A percentile compares a stretch with the other conserved stretches of the same genome.
phyloP scores from a whole-genome alignment of 495 filamentous ascomycete species.

The Neurospora sp. region DNA sequence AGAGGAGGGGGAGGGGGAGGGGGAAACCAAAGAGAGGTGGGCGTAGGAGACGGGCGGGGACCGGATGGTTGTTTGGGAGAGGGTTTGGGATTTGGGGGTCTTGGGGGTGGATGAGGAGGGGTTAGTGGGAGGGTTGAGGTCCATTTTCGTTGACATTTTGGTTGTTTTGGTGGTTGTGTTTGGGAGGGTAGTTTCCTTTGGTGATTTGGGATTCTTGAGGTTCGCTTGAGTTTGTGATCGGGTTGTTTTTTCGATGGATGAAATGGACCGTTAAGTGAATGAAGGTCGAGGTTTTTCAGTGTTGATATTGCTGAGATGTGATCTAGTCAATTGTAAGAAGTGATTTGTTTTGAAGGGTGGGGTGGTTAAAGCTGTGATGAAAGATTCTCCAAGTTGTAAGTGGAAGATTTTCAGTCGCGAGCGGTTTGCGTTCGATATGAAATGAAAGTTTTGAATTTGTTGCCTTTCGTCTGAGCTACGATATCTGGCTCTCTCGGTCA shows the following conservation, averaged over 20 bases:
- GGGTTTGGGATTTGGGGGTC: constrained; percentile 2
- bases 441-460: neutral
- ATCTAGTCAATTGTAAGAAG: neutral
- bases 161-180: neutral
- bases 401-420: neutral
- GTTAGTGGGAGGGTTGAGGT: constrained; percentile 6
- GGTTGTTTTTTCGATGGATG: neutral
- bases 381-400: neutral
- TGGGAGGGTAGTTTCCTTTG: too few species aligned
- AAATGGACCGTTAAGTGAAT: neutral
- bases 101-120: neutral
- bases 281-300: neutral
- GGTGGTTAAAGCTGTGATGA: neutral
- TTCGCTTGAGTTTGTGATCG: too few species aligned
- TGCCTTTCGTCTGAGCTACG: neutral
- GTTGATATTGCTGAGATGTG: neutral
- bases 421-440: neutral
- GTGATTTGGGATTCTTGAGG: neutral
- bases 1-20: neutral
- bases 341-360: neutral
- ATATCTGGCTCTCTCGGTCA: neutral
- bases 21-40: constrained; percentile 25
- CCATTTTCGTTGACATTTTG: constrained; percentile 5
- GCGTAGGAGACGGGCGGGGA: constrained; percentile 30
- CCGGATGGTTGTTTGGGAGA: constrained; percentile 26